Conservation (phyloP, 2,329 filamentous ascomycete genomes). For the Albifimbria verrucaria region DNA sequence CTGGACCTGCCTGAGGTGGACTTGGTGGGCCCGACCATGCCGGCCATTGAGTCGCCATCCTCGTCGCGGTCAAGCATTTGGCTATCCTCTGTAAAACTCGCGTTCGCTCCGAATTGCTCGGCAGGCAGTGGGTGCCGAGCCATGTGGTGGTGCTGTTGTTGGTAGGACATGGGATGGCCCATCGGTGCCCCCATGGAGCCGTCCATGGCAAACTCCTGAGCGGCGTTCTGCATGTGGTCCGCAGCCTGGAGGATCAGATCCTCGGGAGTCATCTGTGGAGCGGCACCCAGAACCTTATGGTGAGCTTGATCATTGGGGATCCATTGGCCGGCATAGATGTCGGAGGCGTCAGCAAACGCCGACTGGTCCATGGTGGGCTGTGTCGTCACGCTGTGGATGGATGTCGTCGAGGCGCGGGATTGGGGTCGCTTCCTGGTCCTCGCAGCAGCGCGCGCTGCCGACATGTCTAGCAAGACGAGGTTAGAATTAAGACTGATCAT, state of each 20-base stretch:
- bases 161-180: conserved; percentile 38
- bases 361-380: conserved; percentile 50
- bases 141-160: conserved; percentile 34
- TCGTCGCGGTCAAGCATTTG: conserved; percentile 61
- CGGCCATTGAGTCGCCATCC: conserved; percentile 51
- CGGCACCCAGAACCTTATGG: conserved; percentile 38
- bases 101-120: conserved; percentile 49
- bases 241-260: conserved; percentile 58
- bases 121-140: conserved; percentile 49
- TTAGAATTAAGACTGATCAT: conserved; percentile 7
- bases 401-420: conserved; percentile 55
- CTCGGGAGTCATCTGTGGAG: conserved; percentile 51
- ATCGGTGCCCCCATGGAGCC: conserved; percentile 41
- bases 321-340: conserved; percentile 50
- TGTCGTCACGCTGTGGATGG: conserved; percentile 51
- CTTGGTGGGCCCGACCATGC: conserved; percentile 45
- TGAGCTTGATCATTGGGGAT: conserved; percentile 40
- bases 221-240: conserved; percentile 50
- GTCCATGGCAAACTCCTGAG: conserved; percentile 49
- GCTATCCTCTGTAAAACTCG: conserved; percentile 57
- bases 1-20: conserved; percentile 62
- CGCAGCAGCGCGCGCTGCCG: conserved; percentile 26
- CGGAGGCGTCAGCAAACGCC: conserved; percentile 37
- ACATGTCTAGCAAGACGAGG: conserved; percentile 20
- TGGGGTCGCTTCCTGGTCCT: conserved; percentile 49